A percentile compares a stretch with the other conserved stretches of the same genome.
These are phyloP conservation scores for Malus hybrid DNA, from an alignment of 331 rosid species.

Conservation along the genomic window DNA sequence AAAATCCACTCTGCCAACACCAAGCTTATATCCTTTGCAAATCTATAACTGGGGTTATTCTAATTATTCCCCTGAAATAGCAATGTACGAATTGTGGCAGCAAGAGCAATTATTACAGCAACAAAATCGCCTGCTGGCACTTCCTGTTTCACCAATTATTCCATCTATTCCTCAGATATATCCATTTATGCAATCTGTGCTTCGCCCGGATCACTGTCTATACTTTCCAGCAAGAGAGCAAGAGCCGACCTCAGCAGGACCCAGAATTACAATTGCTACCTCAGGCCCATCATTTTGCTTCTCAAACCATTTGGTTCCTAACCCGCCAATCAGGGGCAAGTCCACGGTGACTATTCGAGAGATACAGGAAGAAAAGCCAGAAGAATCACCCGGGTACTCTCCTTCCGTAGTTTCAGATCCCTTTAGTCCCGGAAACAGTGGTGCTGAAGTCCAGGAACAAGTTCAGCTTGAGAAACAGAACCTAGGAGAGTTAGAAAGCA, in stretches of 20 bases:
- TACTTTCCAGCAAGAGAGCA: slow-evolving; percentile 48
- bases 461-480: slow-evolving; percentile 32
- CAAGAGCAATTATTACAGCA: slow-evolving; percentile 59
- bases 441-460: slow-evolving; percentile 23
- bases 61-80: slow-evolving; percentile 41
- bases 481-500: slow-evolving; percentile 17
- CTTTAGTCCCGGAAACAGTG: slow-evolving; percentile 14
- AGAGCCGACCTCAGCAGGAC: slow-evolving; percentile 36
- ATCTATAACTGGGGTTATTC: slow-evolving; percentile 44
- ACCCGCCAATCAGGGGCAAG: slow-evolving; percentile 34
- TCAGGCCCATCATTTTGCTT: slow-evolving; percentile 48
- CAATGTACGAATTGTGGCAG: slow-evolving; percentile 72
- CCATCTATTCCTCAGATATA: slow-evolving; percentile 42
- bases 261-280: slow-evolving; percentile 37
- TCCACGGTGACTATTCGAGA: slow-evolving; percentile 71
- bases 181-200: slow-evolving; percentile 57
- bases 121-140: slow-evolving; percentile 39
- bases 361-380: slow-evolving; percentile 58
- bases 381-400: slow-evolving; percentile 26
- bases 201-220: slow-evolving; percentile 45
- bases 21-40: slow-evolving; percentile 31
- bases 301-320: slow-evolving; percentile 36
- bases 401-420: slow-evolving; percentile 14
- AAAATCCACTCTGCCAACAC: slow-evolving; percentile 26
- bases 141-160: slow-evolving; percentile 43